These are phyloP conservation scores for Fusarium dlaminii DNA, from an alignment of 2,329 filamentous ascomycete genomes.

Conservation along the genomic window DNA sequence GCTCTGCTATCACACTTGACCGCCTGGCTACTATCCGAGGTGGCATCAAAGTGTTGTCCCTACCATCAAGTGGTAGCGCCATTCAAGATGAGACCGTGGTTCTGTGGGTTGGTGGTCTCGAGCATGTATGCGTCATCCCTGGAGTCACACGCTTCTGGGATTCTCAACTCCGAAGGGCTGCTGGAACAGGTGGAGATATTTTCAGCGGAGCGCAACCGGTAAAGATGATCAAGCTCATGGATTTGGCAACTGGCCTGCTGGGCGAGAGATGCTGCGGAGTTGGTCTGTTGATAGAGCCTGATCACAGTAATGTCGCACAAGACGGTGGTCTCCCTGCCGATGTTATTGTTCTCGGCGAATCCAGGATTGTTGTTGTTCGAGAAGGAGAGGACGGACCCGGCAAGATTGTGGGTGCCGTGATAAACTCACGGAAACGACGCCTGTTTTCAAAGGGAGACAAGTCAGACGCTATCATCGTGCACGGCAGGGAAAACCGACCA, in stretches of 20 bases:
- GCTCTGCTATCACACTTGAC: conserved; percentile 57
- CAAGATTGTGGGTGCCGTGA: conserved; percentile 53
- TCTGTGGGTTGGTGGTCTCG: conserved; percentile 65
- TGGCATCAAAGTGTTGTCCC: conserved; percentile 60
- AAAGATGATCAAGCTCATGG: conserved; percentile 64
- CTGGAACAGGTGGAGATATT: conserved; percentile 62
- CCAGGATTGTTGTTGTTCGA: conserved; percentile 63
- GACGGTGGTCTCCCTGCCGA: conserved; percentile 61
- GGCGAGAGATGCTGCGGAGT: conserved; percentile 67
- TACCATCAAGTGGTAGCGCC: conserved; percentile 55
- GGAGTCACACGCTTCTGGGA: conserved; percentile 68
- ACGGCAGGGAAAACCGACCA: conserved; percentile 53
- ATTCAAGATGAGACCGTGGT: conserved; percentile 63
- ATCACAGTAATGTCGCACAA: conserved; percentile 28
- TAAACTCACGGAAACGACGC: conserved; percentile 46
- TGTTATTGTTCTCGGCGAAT: conserved; percentile 65
- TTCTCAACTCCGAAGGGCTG: conserved; percentile 62
- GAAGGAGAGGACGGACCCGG: conserved; percentile 61
- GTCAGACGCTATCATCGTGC: conserved; percentile 65
- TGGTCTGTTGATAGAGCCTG: conserved; percentile 54
- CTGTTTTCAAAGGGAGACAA: conserved; percentile 53
- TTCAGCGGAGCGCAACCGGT: conserved; percentile 65
- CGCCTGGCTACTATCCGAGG: conserved; percentile 62
- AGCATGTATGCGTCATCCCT: conserved; percentile 67
- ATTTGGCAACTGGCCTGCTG: conserved; percentile 62